These are phyloP conservation scores for Pisolithus thermaeus DNA, from an alignment of 1,284 basidiomycete species.

Conservation along the genomic window DNA sequence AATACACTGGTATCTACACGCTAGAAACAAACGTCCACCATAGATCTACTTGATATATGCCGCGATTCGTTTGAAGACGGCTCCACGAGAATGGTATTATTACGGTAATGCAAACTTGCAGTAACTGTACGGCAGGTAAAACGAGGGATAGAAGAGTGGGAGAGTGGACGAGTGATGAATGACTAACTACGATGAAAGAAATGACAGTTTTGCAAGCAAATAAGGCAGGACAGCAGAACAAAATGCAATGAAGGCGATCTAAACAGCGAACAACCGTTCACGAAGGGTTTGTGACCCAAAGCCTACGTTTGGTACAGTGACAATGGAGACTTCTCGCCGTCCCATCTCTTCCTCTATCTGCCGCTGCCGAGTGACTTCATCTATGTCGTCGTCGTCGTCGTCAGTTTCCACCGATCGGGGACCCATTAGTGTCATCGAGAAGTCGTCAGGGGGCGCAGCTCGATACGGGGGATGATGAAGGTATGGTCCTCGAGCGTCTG, in stretches of 20 bases:
- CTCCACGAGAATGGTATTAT: conserved; percentile 28
- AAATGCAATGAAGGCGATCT: conserved; percentile 7
- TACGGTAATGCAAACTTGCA: conserved; percentile 5
- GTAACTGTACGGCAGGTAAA: conserved; percentile 22
- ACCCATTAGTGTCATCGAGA: conserved; percentile 30
- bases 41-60: conserved; percentile 35
- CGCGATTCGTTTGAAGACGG: conserved; percentile 28
- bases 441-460: conserved; percentile 42
- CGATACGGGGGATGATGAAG: conserved; percentile 56
- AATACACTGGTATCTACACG: conserved; percentile 27
- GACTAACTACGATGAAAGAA: not conserved
- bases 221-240: conserved; percentile 12
- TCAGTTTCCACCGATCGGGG: conserved; percentile 46
- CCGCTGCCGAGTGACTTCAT: conserved; percentile 65
- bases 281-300: conserved; percentile 66
- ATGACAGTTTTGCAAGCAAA: conserved; percentile 2
- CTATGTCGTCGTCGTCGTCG: conserved; percentile 61
- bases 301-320: conserved; percentile 70
- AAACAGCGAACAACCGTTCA: conserved; percentile 11
- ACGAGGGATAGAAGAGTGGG: conserved; percentile 2
- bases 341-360: conserved; percentile 76
- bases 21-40: conserved; percentile 26
- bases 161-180: not conserved
- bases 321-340: conserved; percentile 71
- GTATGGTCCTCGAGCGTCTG: conserved; percentile 48